phyloP scores from a whole-genome alignment of 192 early-diverging fungal species.

The Piromyces sp. region DNA sequence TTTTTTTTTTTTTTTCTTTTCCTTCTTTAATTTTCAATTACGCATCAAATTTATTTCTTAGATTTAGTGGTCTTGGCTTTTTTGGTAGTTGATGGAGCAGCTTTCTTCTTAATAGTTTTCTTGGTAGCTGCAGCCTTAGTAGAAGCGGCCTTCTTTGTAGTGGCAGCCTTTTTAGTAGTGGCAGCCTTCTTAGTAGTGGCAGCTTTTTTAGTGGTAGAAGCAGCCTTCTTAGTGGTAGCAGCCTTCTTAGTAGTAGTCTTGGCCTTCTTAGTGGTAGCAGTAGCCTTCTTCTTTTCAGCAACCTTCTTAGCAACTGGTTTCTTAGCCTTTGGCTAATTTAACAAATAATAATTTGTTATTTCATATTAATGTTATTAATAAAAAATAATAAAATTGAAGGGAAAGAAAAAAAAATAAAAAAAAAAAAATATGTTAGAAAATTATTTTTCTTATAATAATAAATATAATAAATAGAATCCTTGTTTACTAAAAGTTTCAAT shows the following conservation, averaged over 20 bases:
- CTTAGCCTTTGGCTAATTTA: neutral
- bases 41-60: neutral
- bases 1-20: too few species aligned
- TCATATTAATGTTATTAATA: too few species aligned
- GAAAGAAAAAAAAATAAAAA: too few species aligned
- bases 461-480: too few species aligned
- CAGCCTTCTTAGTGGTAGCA: neutral
- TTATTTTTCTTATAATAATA: too few species aligned
- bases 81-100: neutral
- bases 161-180: neutral
- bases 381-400: too few species aligned
- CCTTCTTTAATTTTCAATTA: neutral
- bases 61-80: neutral
- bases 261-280: neutral
- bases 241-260: neutral
- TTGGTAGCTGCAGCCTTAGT: neutral
- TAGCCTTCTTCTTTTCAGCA: neutral
- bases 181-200: neutral
- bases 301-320: neutral
- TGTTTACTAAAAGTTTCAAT: too few species aligned
- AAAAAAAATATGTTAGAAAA: too few species aligned
- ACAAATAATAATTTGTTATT: too few species aligned
- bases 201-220: neutral
- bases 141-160: neutral
- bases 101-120: neutral